Conservation (phyloP, 768 basidiomycete genomes). For the Cyclocybe cylindracea region DNA sequence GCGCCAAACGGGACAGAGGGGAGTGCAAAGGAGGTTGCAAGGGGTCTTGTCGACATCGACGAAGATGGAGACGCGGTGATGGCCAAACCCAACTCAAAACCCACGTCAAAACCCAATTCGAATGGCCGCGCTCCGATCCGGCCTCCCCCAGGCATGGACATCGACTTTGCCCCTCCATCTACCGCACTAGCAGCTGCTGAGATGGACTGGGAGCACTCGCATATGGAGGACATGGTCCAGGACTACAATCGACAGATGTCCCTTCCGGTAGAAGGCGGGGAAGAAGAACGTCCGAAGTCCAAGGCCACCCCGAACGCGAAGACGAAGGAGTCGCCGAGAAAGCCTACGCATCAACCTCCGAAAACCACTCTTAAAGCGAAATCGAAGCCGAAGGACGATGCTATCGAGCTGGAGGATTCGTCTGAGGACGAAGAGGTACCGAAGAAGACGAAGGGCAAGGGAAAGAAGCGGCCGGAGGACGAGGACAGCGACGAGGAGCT, state of each 20-base stretch:
- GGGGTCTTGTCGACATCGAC: constrained; percentile 8
- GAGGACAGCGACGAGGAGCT: constrained; percentile 1
- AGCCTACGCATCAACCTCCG: neutral
- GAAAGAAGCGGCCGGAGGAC: neutral
- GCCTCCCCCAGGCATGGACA: no score
- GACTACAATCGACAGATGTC: no score
- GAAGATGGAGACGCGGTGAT: constrained; percentile 7
- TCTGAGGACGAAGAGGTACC: neutral
- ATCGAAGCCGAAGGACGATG: constrained; percentile 7
- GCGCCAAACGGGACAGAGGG: constrained; percentile 28
- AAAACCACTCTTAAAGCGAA: constrained; percentile 14
- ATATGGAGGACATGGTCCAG: no score
- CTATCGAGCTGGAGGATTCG: constrained; percentile 1
- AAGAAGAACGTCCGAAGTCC: no score
- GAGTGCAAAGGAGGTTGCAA: constrained; percentile 27
- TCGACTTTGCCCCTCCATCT: no score
- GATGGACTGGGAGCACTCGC: no score
- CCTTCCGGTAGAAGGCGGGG: no score
- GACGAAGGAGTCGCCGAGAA: neutral
- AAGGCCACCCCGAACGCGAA: constrained; percentile 4
- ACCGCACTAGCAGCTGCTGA: no score
- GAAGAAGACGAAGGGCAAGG: constrained; percentile 6
- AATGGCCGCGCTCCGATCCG: neutral
- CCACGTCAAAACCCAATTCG: constrained; percentile 4
- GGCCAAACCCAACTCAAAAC: constrained; percentile 9